Base-by-base conservation (phyloP, 2,329 filamentous ascomycete species). In the Hymenoscyphus albidus region DNA sequence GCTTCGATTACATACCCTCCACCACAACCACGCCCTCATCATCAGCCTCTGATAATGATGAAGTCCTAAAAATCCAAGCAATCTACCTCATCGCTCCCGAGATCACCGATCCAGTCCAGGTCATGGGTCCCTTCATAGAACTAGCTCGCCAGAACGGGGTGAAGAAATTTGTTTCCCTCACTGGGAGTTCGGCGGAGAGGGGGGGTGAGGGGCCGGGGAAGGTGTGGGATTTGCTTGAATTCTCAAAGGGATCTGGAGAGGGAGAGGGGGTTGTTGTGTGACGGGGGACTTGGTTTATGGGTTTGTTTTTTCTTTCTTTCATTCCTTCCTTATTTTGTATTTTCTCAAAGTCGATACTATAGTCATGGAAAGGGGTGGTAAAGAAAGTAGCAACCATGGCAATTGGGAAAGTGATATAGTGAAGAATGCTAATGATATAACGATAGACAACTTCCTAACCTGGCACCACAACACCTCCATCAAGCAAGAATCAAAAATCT, bases 201-300 rank as follows among this genome's bases (percentile, higher is more conserved):
- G 65, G 62, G 10, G 61, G 60, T 6, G 60, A 77, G 5, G 70
- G 76, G 39, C 70, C 74, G 16, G 78, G 77, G 1, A 40, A 62
- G 51, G 74, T 79, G 32, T 79, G 79, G 68, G 68, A 74, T 58
- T 77, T 79, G 55, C 70, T 82, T 51, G 65, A 71, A 27, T 27
- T 2, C 0, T 27, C 27, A 3, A 27, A 27, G 3, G 27, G 2
- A 2, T 27, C 27, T 27, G 27, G 27, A 6, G 73, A 78, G 68
- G 42, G 42, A n/a, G 18, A 18, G n/a, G 74, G 78, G 60, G 82
- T 78, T 75, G 74, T 73, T 13, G 76, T 80, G 4, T 62, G 82
- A 65, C 68, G 79, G 61, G 79, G 80, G 3, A 79, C 77, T 27
- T 83, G 80, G 79, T 81, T 83, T 64, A 79, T 79, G 72, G 74